Evolutionary conservation across 208 protist genomes (phyloP).

Genomic region (Trypanosoma rangeli): DNA sequence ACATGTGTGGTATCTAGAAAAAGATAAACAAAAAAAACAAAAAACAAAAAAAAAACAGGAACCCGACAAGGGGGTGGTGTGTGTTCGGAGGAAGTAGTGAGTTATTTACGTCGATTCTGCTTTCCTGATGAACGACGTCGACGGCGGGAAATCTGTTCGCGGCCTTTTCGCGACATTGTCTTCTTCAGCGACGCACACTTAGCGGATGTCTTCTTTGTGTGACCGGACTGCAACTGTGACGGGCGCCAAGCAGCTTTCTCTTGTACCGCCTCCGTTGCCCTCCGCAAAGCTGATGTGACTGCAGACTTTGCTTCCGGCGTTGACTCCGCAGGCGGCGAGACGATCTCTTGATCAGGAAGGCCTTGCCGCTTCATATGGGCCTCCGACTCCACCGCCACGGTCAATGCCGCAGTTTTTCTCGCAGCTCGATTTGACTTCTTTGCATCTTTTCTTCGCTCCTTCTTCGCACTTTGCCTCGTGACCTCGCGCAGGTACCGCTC

Average conservation of each 20-base stretch:
- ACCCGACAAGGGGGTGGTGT: neutral
- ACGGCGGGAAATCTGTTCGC: slow-evolving; percentile 1
- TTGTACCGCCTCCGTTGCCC: neutral
- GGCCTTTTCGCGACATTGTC: slow-evolving; percentile 12
- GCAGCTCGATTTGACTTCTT: slow-evolving; percentile 4
- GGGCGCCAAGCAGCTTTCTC: neutral
- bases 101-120: neutral
- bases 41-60: neutral
- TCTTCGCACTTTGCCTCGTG: slow-evolving; percentile 31
- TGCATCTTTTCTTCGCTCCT: slow-evolving; percentile 10
- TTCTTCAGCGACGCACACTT: neutral
- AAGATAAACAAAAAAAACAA: too few species aligned
- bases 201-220: neutral
- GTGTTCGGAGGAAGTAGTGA: neutral
- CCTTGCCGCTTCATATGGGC: neutral
- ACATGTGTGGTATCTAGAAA: neutral
- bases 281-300: neutral
- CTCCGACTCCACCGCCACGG: neutral
- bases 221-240: neutral
- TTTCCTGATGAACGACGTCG: neutral
- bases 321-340: neutral
- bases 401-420: neutral
- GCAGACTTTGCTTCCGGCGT: neutral
- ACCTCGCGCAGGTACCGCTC: slow-evolving; percentile 39
- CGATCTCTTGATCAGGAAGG: neutral